These are phyloP conservation scores for Phytophthora podocarpi DNA, from an alignment of 352 stramenopile species.

Conservation along the genomic window DNA sequence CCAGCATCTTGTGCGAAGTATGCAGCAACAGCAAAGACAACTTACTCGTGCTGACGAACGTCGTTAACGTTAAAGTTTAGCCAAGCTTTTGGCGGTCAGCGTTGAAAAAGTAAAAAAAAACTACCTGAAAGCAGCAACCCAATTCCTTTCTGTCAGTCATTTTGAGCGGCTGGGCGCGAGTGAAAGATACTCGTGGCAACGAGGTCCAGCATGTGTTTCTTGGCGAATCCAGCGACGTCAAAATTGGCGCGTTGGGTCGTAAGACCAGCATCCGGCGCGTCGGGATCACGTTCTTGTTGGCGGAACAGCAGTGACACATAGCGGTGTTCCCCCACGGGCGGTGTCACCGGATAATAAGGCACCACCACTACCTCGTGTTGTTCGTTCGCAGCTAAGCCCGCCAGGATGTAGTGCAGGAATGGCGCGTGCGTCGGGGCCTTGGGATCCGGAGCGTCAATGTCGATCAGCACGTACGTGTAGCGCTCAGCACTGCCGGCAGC, in stretches of 20 bases:
- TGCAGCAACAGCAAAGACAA: conserved; percentile 30
- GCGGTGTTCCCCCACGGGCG: conserved; percentile 54
- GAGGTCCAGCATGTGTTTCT: conserved; percentile 38
- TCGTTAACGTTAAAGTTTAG: conserved; percentile 1
- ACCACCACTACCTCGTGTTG: conserved; percentile 37
- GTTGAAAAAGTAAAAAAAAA: conserved; percentile 15
- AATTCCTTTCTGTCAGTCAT: conserved; percentile 10
- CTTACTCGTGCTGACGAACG: conserved; percentile 5
- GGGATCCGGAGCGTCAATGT: conserved; percentile 72
- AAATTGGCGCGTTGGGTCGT: conserved; percentile 50
- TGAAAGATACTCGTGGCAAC: conserved; percentile 47
- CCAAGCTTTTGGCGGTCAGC: background rate
- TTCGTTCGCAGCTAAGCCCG: conserved; percentile 19
- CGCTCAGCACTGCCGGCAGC: conserved; percentile 9
- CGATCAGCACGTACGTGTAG: conserved; percentile 73
- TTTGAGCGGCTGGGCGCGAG: conserved; percentile 34
- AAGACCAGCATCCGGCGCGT: conserved; percentile 26
- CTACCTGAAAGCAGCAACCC: background rate
- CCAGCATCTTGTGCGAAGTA: conserved; percentile 46
- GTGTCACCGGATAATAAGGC: conserved; percentile 65
- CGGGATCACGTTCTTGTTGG: conserved; percentile 22
- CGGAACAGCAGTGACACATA: conserved; percentile 63
- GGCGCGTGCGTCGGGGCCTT: conserved; percentile 56
- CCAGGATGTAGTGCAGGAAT: conserved; percentile 75
- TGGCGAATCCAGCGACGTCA: conserved; percentile 48